A percentile compares a stretch with the other conserved stretches of the same genome.
These are phyloP conservation scores for Eucalyptus pauciflora DNA, from an alignment of 345 rosid species.

Conservation along the genomic window DNA sequence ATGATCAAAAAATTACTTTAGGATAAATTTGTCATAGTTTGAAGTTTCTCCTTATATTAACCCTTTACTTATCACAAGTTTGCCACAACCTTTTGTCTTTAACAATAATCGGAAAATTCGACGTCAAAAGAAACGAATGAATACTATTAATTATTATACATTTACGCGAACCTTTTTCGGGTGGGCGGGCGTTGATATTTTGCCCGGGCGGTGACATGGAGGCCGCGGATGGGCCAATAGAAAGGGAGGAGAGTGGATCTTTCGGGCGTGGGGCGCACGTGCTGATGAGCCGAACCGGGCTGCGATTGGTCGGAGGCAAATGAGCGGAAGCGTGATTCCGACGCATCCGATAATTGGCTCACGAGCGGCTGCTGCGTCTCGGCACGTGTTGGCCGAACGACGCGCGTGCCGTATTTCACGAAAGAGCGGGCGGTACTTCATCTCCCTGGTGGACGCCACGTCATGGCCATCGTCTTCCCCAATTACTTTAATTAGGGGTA, in stretches of 20 bases:
- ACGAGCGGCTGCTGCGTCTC: background rate
- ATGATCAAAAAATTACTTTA: too few species aligned
- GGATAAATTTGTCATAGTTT: accelerated
- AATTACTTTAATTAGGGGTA: background rate
- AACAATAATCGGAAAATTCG: background rate
- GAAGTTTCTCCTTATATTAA: accelerated
- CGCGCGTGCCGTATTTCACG: background rate
- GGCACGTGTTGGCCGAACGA: background rate
- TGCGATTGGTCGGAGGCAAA: background rate
- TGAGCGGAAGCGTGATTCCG: background rate
- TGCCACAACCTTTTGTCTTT: too few species aligned
- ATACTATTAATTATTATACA: too few species aligned
- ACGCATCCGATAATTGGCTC: background rate
- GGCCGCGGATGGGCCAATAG: background rate
- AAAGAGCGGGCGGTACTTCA: background rate
- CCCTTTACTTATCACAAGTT: too few species aligned
- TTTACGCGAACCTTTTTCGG: background rate
- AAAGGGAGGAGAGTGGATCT: background rate
- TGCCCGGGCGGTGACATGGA: background rate
- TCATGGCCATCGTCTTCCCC: background rate
- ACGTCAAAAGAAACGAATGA: background rate
- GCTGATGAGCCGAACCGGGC: background rate
- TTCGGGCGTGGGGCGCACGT: background rate
- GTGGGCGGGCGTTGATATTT: background rate
- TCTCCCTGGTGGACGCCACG: background rate